Base-by-base conservation (phyloP, 768 basidiomycete genomes). In the Crepidotus variabilis region DNA sequence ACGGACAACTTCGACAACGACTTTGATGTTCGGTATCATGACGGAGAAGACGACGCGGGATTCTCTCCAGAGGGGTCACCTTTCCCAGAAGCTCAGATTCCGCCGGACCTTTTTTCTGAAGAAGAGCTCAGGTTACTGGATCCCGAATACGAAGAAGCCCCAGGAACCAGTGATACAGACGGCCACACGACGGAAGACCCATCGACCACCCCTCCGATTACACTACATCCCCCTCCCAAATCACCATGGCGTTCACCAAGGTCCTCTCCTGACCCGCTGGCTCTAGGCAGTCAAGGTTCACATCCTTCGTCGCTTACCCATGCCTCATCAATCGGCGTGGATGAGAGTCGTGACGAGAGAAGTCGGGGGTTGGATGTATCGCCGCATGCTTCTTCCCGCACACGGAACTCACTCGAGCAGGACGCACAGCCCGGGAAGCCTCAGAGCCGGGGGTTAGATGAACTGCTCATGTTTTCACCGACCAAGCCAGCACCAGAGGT, bases 391-490 rank as follows among this genome's bases (percentile, higher is more conserved):
- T 43, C 39, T 43, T 11, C 39, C 11, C 39, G 39, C 5, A 16
- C 39, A 14, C 39, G 3, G 39, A 43, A 43, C 39, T 14, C 39
- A 20, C 14, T 16, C 3, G 39, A 20, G 11, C 13, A 11, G 39
- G 39, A 43, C 13, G 39, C 14, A 14, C 39, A 43, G 20, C 7
- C 21, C 16, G 34, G 28, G 6, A 54, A 45, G 18, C 11, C 16
- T 34, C 32, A 4, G 11, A 39, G 33, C 20, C n/a, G 47, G 23
- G 43, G 43, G 1, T 14, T 33, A 10, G 55, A 62, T 47, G 60
- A 57, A 10, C 46, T 59, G 3, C 36, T 57, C 8, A 13, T 58
- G 32, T 64, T 62, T 49, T 58, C 57, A 18, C 61, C 61, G 6
- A 51, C 49, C 10, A 57, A 58, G 14, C 39, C 47, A 23, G 14